phyloP scores from a whole-genome alignment of 768 basidiomycete species.

The Boletus rufocinnamomeus region DNA sequence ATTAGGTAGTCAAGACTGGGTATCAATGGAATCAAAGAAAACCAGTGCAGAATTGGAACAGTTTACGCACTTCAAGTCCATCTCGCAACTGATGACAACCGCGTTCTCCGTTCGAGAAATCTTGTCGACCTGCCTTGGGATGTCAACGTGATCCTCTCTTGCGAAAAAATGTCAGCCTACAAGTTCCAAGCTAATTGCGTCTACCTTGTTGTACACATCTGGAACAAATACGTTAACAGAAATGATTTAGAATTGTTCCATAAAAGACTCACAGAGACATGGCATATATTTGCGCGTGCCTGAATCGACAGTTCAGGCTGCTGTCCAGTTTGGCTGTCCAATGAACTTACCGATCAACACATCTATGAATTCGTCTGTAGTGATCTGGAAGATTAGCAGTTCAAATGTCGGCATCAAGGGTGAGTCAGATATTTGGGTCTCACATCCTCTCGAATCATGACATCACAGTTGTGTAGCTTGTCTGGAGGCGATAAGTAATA shows the following conservation, averaged over 20 bases:
- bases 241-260: neutral
- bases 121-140: constrained; percentile 59
- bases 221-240: neutral
- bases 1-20: constrained; percentile 69
- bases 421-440: constrained; percentile 10
- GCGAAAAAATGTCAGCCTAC: constrained; percentile 14
- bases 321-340: neutral
- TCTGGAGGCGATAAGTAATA: constrained; percentile 44
- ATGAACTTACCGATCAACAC: constrained; percentile 77
- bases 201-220: constrained; percentile 98
- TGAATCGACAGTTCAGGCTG: constrained; percentile 30
- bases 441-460: constrained; percentile 98
- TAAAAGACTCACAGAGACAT: constrained; percentile 69
- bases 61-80: constrained; percentile 77
- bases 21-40: constrained; percentile 3
- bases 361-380: constrained; percentile 96
- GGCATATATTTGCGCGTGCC: constrained; percentile 94
- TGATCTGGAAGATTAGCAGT: constrained; percentile 58
- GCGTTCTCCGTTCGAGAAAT: constrained; percentile 79
- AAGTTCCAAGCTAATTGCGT: constrained; percentile 80
- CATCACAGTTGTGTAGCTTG: constrained; percentile 92
- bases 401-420: constrained; percentile 7
- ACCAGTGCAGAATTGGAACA: neutral
- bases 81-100: constrained; percentile 95
- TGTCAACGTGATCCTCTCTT: constrained; percentile 1